Evolutionary conservation across 768 basidiomycete genomes (phyloP).

Genomic region (Tubosaeta sp.): DNA sequence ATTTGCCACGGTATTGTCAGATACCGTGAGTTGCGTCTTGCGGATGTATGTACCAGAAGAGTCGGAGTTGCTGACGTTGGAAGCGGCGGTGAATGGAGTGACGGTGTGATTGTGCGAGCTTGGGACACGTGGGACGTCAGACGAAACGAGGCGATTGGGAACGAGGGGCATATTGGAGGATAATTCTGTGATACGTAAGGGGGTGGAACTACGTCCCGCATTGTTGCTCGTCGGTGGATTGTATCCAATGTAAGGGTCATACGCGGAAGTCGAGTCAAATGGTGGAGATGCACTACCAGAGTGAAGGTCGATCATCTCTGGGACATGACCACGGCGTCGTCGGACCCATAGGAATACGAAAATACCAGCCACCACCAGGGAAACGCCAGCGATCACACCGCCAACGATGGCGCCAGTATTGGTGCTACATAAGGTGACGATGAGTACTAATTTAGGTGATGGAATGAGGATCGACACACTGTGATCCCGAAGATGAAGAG

Average conservation of each 20-base stretch:
- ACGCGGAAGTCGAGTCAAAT: background rate
- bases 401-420: conserved; percentile 10
- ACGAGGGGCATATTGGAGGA: background rate
- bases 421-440: background rate
- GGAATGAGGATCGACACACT: conserved; percentile 8
- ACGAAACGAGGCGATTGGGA: background rate
- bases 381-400: conserved; percentile 8
- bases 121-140: too few relatives aligned
- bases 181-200: background rate
- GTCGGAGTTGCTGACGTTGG: background rate
- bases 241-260: background rate
- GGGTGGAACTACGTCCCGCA: background rate
- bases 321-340: background rate
- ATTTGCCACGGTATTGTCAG: conserved; percentile 1
- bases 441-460: background rate
- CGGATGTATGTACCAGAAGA: background rate
- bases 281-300: background rate
- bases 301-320: conserved; percentile 8
- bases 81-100: conserved; percentile 6
- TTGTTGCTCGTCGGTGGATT: background rate
- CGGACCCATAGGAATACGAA: conserved; percentile 11
- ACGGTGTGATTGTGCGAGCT: background rate
- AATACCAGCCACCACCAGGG: conserved; percentile 4
- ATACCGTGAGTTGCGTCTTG: conserved; percentile 2
- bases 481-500: background rate